Conservation (phyloP, 2,329 filamentous ascomycete genomes). For the Metarhizium robertsii region DNA sequence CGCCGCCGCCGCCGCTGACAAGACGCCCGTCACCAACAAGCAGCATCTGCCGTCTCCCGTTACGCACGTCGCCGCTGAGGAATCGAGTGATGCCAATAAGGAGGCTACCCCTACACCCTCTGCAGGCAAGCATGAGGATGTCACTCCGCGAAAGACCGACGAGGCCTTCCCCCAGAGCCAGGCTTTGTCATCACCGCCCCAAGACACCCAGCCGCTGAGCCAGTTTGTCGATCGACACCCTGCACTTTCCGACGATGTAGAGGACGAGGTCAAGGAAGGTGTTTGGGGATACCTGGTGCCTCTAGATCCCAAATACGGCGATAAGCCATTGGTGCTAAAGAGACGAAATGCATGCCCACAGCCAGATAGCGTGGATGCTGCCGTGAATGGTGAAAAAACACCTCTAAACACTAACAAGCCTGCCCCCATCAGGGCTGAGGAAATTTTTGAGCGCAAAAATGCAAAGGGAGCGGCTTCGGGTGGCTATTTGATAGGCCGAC, state of each 20-base stretch:
- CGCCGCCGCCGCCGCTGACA: slow-evolving; percentile 25
- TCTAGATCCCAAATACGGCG: slow-evolving; percentile 59
- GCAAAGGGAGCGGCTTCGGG: slow-evolving; percentile 55
- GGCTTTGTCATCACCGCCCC: slow-evolving; percentile 50
- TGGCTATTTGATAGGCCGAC: slow-evolving; percentile 85
- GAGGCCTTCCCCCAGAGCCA: slow-evolving; percentile 36
- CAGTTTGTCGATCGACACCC: slow-evolving; percentile 70
- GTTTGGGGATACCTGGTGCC: slow-evolving; percentile 96
- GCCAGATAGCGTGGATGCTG: slow-evolving; percentile 33
- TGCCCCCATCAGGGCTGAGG: slow-evolving; percentile 43
- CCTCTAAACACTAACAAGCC: slow-evolving; percentile 32
- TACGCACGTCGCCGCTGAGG: slow-evolving; percentile 49
- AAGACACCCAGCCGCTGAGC: slow-evolving; percentile 48
- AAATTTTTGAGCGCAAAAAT: slow-evolving; percentile 54
- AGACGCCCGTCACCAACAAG: slow-evolving; percentile 52
- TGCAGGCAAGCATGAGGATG: slow-evolving; percentile 46
- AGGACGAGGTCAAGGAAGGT: slow-evolving; percentile 73
- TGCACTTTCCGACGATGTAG: slow-evolving; percentile 68
- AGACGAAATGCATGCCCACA: slow-evolving; percentile 62
- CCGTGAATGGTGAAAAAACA: slow-evolving; percentile 27
- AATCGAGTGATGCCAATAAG: slow-evolving; percentile 52
- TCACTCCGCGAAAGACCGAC: slow-evolving; percentile 40
- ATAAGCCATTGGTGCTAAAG: slow-evolving; percentile 61
- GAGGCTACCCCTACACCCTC: slow-evolving; percentile 65
- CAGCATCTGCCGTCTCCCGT: slow-evolving; percentile 74